Conservation (phyloP, 1,284 basidiomycete genomes). For the Meripilus lineatus region DNA sequence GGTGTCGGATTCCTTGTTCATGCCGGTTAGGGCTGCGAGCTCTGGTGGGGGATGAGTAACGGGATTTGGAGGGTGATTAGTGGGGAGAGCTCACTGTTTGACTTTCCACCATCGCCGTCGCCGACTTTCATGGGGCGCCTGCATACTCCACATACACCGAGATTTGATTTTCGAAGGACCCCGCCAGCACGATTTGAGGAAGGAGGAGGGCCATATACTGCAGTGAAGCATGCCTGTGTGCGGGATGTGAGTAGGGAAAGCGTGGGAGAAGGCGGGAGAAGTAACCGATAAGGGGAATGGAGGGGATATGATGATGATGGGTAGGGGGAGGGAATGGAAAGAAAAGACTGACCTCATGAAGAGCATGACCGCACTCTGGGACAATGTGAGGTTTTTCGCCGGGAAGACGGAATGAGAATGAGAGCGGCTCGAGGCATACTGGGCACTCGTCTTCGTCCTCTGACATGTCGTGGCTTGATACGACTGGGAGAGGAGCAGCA, state of each 20-base stretch:
- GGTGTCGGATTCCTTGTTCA: slow-evolving; percentile 57
- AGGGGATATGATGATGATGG: not conserved
- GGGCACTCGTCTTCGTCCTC: slow-evolving; percentile 86
- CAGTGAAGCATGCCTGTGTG: slow-evolving; percentile 84
- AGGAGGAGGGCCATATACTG: slow-evolving; percentile 89
- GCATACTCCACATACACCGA: slow-evolving; percentile 96
- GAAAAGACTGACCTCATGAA: slow-evolving; percentile 73
- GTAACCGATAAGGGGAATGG: not conserved
- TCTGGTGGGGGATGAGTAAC: slow-evolving; percentile 40
- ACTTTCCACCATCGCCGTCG: slow-evolving; percentile 76
- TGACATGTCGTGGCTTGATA: slow-evolving; percentile 52
- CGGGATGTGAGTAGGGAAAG: not conserved
- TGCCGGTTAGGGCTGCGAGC: slow-evolving; percentile 84
- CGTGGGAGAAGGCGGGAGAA: slow-evolving; percentile 6
- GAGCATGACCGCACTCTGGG: slow-evolving; percentile 94
- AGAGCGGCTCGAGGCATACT: slow-evolving; percentile 86
- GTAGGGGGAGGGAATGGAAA: not conserved
- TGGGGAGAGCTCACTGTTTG: slow-evolving; percentile 68
- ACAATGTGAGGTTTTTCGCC: slow-evolving; percentile 97
- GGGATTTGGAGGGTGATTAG: not conserved
- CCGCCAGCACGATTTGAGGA: slow-evolving; percentile 44
- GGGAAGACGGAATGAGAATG: slow-evolving; percentile 80
- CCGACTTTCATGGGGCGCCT: slow-evolving; percentile 91
- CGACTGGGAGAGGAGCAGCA: slow-evolving; percentile 60
- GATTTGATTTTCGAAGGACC: slow-evolving; percentile 65